Evolutionary conservation across 495 filamentous ascomycete genomes (phyloP), one percentile per base, ranked within the genome.

Genomic region (Hypoxylon fragiforme): DNA sequence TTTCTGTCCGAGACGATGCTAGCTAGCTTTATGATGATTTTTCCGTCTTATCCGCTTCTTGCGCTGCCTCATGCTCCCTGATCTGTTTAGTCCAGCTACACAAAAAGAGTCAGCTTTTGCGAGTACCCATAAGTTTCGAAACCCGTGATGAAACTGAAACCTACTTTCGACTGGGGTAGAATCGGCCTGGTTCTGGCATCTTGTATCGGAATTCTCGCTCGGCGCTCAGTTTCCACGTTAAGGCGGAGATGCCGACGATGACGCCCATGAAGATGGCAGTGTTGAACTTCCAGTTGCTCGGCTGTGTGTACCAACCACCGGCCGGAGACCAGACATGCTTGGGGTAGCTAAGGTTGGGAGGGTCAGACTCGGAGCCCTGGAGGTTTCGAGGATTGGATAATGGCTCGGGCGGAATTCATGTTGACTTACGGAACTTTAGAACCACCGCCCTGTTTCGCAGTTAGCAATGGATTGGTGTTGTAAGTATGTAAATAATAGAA

Each of bases 321-420:
- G 94, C 81, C 52, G 94, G 94, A 66, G 94, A 97, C 94, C 94
- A 98, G 77, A 98, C 89, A 78, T 98, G 91, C 79, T 96, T 96
- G 67, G 94, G 94, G 74, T 96, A 97, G 67, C 92, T 97, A 55
- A 21, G 9, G 46, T n/a, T n/a, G n/a, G n/a, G 30, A 47, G 45
- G 45, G 34, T 54, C 14, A 49, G 44, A 41, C 36, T 54, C n/a
- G 32, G 43, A 12, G 15, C 16, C 47, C 44, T n/a, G 24, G 60
- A 36, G n/a, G 20, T 38, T 60, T 36, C 39, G 30, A n/a, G n/a
- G n/a, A n/a, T n/a, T n/a, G n/a, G n/a, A n/a, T n/a, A n/a, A 53
- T n/a, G 39, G 39, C 31, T 26, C 22, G 35, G 16, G 32, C 20
- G 44, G 22, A n/a, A 34, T 32, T 51, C 36, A n/a, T 21, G 35